Evolutionary conservation across 805 yeast species (phyloP).

Genomic region (Nakazawaea peltata): DNA sequence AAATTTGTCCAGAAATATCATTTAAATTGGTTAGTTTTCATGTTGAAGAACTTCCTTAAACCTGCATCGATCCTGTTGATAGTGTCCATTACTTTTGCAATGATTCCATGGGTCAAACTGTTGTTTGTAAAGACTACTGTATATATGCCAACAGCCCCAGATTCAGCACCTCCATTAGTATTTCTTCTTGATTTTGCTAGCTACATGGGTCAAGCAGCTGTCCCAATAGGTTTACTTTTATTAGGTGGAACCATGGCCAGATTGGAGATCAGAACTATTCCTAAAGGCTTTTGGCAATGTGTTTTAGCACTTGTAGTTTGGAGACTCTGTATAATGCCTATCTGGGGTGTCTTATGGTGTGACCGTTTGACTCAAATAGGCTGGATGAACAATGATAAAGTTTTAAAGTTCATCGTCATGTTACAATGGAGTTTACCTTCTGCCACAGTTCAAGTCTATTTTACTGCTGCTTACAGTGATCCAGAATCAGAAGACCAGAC

Average conservation of each 20-base stretch:
- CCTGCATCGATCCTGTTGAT: constrained; percentile 43
- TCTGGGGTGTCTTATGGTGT: constrained; percentile 43
- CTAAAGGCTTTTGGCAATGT: constrained; percentile 50
- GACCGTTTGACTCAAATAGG: constrained; percentile 37
- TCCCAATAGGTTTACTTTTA: constrained; percentile 45
- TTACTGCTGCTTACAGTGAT: constrained; percentile 48
- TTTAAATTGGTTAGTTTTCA: constrained; percentile 21
- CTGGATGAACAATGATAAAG: constrained; percentile 32
- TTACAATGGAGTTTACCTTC: constrained; percentile 46
- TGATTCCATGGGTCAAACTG: constrained; percentile 48
- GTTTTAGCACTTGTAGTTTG: constrained; percentile 33
- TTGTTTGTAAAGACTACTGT: constrained; percentile 28
- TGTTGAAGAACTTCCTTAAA: constrained; percentile 35
- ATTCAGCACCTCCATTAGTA: constrained; percentile 44
- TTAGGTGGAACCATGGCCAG: constrained; percentile 49
- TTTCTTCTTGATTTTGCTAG: constrained; percentile 40
- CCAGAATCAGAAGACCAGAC: constrained; percentile 38
- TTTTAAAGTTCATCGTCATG: constrained; percentile 35
- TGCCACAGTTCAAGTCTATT: constrained; percentile 52
- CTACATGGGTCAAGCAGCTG: constrained; percentile 45
- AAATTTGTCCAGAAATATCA: constrained; percentile 21
- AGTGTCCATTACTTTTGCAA: constrained; percentile 36
- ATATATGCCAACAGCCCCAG: constrained; percentile 33
- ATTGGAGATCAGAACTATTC: constrained; percentile 35
- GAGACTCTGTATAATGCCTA: constrained; percentile 39